Evolutionary conservation across 305 asterid species (phyloP).

Genomic region (Nicotiana rustica): DNA sequence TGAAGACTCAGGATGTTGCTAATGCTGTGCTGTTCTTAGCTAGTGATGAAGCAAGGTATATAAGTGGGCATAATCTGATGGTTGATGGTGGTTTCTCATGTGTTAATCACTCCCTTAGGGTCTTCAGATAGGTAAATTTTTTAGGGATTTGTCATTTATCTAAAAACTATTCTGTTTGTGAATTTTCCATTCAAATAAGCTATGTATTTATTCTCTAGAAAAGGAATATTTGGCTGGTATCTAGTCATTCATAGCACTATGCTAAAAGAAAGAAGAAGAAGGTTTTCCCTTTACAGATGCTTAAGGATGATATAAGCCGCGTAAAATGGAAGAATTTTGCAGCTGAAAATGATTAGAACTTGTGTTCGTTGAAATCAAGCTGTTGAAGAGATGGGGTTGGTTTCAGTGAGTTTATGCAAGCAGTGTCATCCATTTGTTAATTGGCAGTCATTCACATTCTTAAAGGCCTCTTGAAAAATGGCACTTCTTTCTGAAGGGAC

Average conservation of each 20-base stretch:
- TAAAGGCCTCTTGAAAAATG: no score
- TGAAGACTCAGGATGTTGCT: slow-evolving; percentile 73
- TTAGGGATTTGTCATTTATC: neutral
- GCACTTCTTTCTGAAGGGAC: no score
- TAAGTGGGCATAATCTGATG: slow-evolving; percentile 82
- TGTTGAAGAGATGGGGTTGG: no score
- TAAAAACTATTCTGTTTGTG: neutral
- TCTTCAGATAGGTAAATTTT: slow-evolving; percentile 52
- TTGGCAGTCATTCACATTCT: no score
- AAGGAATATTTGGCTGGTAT: neutral
- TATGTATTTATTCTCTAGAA: neutral
- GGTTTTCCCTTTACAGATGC: no score
- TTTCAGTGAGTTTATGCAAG: no score
- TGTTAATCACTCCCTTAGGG: slow-evolving; percentile 68
- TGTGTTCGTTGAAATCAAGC: no score
- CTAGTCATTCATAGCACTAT: neutral
- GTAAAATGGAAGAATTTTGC: no score
- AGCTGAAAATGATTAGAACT: no score
- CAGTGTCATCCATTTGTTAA: no score
- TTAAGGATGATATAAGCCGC: no score
- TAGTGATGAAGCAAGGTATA: slow-evolving; percentile 83
- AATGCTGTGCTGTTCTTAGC: slow-evolving; percentile 84
- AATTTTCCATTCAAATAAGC: slow-evolving; percentile 8
- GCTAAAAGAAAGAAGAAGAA: neutral
- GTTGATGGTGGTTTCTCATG: slow-evolving; percentile 89